Conservation (phyloP, 805 yeast species). For the Metschnikowia lachancei region DNA sequence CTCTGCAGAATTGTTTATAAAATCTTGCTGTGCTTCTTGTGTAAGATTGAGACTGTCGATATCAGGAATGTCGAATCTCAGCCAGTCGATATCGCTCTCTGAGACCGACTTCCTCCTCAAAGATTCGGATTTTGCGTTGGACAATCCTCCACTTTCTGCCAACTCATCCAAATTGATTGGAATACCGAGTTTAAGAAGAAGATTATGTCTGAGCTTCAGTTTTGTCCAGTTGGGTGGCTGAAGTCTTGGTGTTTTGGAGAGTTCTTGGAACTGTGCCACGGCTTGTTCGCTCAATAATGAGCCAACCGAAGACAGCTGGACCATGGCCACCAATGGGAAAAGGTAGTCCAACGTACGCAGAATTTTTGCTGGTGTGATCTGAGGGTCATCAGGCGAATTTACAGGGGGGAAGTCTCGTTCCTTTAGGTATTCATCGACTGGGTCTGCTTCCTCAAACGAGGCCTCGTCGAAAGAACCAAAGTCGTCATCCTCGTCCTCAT, state of each 20-base stretch:
- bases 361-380: slow-evolving; percentile 8
- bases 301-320: background rate
- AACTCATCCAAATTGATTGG: slow-evolving; percentile 69
- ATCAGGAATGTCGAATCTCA: slow-evolving; percentile 35
- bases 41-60: slow-evolving; percentile 32
- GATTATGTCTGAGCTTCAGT: slow-evolving; percentile 60
- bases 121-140: background rate
- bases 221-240: slow-evolving; percentile 68
- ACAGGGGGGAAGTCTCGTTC: background rate
- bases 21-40: slow-evolving; percentile 25
- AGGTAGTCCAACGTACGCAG: slow-evolving; percentile 12
- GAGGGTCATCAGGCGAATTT: background rate
- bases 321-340: slow-evolving; percentile 7
- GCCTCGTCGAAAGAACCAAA: slow-evolving; percentile 42
- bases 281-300: slow-evolving; percentile 34
- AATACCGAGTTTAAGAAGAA: slow-evolving; percentile 64
- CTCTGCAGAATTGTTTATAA: slow-evolving; percentile 27
- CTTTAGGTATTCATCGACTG: background rate
- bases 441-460: slow-evolving; percentile 24
- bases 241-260: slow-evolving; percentile 48
- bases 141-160: slow-evolving; percentile 5
- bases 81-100: slow-evolving; percentile 37
- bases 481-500: slow-evolving; percentile 32
- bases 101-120: slow-evolving; percentile 25
- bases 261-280: slow-evolving; percentile 40